Percentiles rank a stretch among this genome's conserved stretches.
Evolutionary conservation across 306 rosid species (phyloP).

Genomic region (Dryas octopetala): DNA sequence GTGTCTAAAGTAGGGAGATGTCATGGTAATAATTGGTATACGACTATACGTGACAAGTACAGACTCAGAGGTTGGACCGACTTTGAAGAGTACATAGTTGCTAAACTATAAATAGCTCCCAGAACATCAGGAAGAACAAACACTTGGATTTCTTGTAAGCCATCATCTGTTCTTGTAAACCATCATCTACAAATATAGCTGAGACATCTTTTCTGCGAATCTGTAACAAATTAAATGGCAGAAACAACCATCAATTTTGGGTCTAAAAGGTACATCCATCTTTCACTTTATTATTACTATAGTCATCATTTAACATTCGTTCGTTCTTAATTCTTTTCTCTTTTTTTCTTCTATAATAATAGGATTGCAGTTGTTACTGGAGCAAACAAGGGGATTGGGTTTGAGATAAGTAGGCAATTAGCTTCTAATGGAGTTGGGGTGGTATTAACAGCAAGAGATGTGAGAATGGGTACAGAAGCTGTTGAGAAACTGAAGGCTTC

Average conservation of each 20-base stretch:
- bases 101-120: too few relatives aligned
- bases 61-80: too few relatives aligned
- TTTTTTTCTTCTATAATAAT: not conserved
- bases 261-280: not conserved
- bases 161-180: not conserved
- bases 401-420: constrained; percentile 18
- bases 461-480: constrained; percentile 18
- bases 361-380: constrained; percentile 28
- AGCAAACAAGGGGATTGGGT: constrained; percentile 25
- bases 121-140: too few relatives aligned
- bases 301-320: too few relatives aligned
- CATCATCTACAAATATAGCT: not conserved
- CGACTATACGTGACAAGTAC: too few relatives aligned
- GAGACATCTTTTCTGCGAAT: not conserved
- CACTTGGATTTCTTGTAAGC: too few relatives aligned
- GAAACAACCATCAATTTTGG: not conserved
- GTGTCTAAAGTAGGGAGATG: too few relatives aligned
- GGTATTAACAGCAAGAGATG: constrained; percentile 20
- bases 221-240: not conserved
- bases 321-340: not conserved
- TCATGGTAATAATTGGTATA: too few relatives aligned
- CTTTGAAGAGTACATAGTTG: too few relatives aligned
- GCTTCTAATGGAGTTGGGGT: constrained; percentile 18
- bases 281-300: not conserved
- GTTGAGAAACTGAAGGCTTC: constrained; percentile 2